Base-by-base conservation (phyloP, 768 basidiomycete species). In the Multifurca ochricompacta region DNA sequence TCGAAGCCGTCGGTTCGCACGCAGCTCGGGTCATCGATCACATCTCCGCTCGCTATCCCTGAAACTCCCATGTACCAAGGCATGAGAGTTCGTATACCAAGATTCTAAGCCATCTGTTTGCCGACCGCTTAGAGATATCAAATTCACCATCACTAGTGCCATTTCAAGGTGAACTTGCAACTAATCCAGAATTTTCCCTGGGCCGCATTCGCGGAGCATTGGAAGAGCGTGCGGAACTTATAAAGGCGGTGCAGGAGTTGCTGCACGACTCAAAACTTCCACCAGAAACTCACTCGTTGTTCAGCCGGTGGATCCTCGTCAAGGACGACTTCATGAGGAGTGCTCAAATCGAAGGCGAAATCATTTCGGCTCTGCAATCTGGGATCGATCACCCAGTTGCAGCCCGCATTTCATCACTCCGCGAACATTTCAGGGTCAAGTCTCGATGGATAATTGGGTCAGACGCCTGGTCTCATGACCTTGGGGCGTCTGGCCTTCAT, bases 361-460 rank as follows among this genome's bases (percentile, higher is more conserved):
- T 92, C 45, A 69, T 79, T 32, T 60, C 73, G 21, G 67, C 67
- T 23, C 73, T 88, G 11, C 72, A 78, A 60, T 70, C 72, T 16
- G 53, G 73, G 16, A 43, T 69, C 44, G 56, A 67, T 7, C 72
- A 76, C 54, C 67, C 76, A 4, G 69, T 76, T 8, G 80, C 78
- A 4, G 70, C 80, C 36, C 75, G 75, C 27, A 76, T 90, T 41
- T 75, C 91, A 34, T 64, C 76, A 14, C 72, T 87, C 10, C 76
- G 76, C 36, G 69, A 78, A 18, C 79, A 83, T 61, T 80, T 96
- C 62, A 72, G 79, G 37, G 73, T 82, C 7, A 74, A 74, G 34
- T 92, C 90, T 6, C 77, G 89, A 54, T 99, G 96, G 96, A 98
- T 99, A 69, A 87, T 99, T 62, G 93, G 95, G 18, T 97, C 94